Evolutionary conservation across 2,329 filamentous ascomycete species (phyloP), one percentile per base, ranked within the genome.

Genomic region (Atkinsonella texensis): DNA sequence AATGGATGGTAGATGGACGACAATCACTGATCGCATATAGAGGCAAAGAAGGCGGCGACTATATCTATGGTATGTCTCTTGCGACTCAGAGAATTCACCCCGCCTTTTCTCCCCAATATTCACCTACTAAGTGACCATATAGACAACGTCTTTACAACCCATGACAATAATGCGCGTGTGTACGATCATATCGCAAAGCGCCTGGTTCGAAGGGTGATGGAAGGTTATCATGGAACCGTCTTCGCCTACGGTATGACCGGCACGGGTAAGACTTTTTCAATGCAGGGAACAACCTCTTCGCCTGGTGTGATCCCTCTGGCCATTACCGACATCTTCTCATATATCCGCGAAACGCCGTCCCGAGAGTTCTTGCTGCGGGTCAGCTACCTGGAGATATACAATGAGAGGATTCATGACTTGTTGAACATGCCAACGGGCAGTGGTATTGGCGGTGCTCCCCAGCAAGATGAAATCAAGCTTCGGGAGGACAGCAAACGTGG

Each of bases 161-260:
- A 94, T 64, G 91, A 98, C 65, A 87, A 96, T 65, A 98, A 98
- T 65, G 83, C 88, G 50, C 85, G 85, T 64, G 93, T 98, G 10
- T 98, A 98, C 66, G 93, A 98, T 68, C 83, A 91, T 56, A 87
- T 82, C 45, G 93, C 93, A 43, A 97, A 97, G 70, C 85, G 93
- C 55, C 75, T 98, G 49, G 93, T 98, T 46, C 85, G 93, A 59
- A 80, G 93, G 61, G 93, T 98, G 48, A 98, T 98, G 93, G 93
- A 98, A 72, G 93, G 93, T 42, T 98, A 97, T 66, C 91, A 97
- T 63, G 93, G 91, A 53, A 98, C 93, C 1, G 93, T 98, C 23
- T 97, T 98, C 66, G 91, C 91, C 17, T 98, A 98, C 66, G 93
- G 93, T 63, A 97, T 97, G 90, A 98, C 93, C 4, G 93, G 93